Base-by-base conservation (phyloP, 2,329 filamentous ascomycete genomes). In the Dactylonectria macrodidyma region DNA sequence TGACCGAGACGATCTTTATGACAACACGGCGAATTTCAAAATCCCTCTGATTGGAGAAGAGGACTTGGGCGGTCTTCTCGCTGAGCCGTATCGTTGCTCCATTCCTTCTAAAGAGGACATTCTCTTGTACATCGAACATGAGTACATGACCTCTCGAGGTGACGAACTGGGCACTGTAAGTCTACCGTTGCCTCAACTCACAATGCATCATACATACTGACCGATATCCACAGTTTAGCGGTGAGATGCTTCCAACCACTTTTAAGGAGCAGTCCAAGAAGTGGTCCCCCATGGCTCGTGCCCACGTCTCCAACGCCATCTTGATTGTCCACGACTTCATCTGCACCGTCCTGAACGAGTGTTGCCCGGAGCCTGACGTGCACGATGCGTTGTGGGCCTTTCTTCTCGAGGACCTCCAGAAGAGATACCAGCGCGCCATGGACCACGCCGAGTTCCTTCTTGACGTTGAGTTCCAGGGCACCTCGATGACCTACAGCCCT, bases 251-350 rank as follows among this genome's bases (percentile, higher is more conserved):
- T 0, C 76, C 82, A 0, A 79, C 75, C 0, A 78, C 82, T 0
- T 89, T 91, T 76, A 83, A 84, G 33, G 83, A 85, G 38, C 89
- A 91, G 64, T 84, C 88, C 0, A 68, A 72, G 12, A 89, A 87
- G 16, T 91, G 90, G 90, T 72, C 80, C 0, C 54, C 66, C 0
- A 73, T 92, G 1, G 82, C 85, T 0, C 65, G 82, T 0, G 81
- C 80, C 0, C 88, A 91, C 66, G 80, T 89, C 5, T 84, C 84
- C 65, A 83, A 87, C 30, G 78, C 85, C 3, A 86, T 91, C 5
- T 59, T 80, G 0, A 64, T 86, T 0, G 84, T 90, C 0, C 88
- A 92, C 52, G 63, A 78, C 2, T 92, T 88, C 75, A 86, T 90
- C 58, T 58, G 65, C 2, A 73, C 70, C 0, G 76, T 87, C 0